Base-by-base conservation (phyloP, 768 basidiomycete genomes). In the Tylopilus felleus region DNA sequence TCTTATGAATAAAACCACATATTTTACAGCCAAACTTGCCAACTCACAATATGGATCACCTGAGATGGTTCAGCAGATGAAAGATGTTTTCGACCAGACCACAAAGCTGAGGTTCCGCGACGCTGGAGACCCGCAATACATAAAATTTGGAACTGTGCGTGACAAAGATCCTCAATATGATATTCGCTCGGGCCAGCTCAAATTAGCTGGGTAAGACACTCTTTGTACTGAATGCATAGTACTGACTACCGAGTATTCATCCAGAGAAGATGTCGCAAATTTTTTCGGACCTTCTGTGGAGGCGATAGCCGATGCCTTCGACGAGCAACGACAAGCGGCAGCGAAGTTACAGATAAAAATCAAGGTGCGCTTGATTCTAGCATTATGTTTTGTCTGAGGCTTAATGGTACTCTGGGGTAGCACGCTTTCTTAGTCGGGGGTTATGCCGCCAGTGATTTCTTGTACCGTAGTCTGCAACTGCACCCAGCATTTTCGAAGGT, bases 391-490 rank as follows among this genome's bases (percentile, higher is more conserved):
- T 27, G 25, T 27, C 4, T 27, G 25, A 27, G 25, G 25, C 3
- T 4, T 27, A 27, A 27, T 7, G 25, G 25, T 27, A 7, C 4
- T 27, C 7, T 27, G 25, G 13, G 2, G 8, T 8, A 70, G 68
- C 47, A 69, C 21, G 70, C 77, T n/a, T 74, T 79, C 40, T 71
- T 84, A 1, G 78, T 81, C 4, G 79, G 80, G 1, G 78, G 78
- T 0, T 80, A 79, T 56, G 74, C 75, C 1, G 74, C 77, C 7
- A 80, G 72, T 48, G 73, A 76, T 41, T 80, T 72, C 68, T 61
- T 81, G 16, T 78, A 74, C 44, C 54, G 60, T 8, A 64, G 69
- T 39, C 73, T 83, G 14, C 72, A 74, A 19, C 58, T 64, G 17
- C 60, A 67, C 2, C 25, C 51, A 8, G 27, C 36, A 23, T 52